Evolutionary conservation across 495 filamentous ascomycete species (phyloP), one percentile per base, ranked within the genome.

Genomic region (Aspergillus sparsus): DNA sequence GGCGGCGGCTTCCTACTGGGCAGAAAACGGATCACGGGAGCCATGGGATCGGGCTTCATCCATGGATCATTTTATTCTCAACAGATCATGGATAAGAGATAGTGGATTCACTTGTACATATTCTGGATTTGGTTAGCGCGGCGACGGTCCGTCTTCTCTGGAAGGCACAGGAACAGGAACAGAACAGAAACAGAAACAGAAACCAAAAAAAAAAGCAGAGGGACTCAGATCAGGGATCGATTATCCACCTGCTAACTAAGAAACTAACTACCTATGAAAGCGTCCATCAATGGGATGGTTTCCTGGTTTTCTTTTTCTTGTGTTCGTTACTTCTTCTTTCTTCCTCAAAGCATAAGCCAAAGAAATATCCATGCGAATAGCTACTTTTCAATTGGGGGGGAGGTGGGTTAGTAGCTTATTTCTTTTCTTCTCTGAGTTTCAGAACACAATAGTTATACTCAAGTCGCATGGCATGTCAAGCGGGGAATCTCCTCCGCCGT

Each of bases 101-200:
- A 44, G 46, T 37, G 57, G 57, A 59, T 47, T 44, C 41, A 16
- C 32, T n/a, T 41, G 51, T 64, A 61, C 62, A 65, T 58, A 61
- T 61, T 55, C 62, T 59, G 50, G 34, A 65, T 65, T 36, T 27
- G 62, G 62, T 65, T 65, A 58, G 55, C 46, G 54, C 49, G 53
- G 3, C 21, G 1, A 27, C 3, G 21, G 21, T 3, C 47, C 10
- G 42, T 32, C 56, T 44, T 42, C 55, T 7, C 5, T 42, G 21
- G 21, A 27, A 27, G 21, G 21, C 21, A 27, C 21, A 27, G 21
- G 21, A 27, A 27, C 21, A 27, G 1, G 21, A 27, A 27, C 21
- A 27, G 21, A 27, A 41, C 37, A 41, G 37, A 11, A 41, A 10
- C 13, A 18, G 44, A 47, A 7, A 47, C 44, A 47, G 1, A 13